phyloP scores from a whole-genome alignment of 2,329 filamentous ascomycete species.

The Hymenoscyphus scutula region DNA sequence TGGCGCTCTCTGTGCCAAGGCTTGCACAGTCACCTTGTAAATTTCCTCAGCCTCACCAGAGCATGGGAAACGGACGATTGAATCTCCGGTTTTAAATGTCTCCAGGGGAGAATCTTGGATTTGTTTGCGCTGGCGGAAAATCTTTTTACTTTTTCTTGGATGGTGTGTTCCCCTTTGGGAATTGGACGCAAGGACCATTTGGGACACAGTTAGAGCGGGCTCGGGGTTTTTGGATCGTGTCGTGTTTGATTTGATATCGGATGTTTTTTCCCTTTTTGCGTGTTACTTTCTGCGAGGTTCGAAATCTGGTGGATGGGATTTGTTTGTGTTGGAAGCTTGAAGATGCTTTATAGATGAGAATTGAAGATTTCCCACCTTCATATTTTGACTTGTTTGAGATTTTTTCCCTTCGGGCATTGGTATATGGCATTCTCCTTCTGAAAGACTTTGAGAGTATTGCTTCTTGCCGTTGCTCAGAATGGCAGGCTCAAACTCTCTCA shows the following conservation, averaged over 20 bases:
- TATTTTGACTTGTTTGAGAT: no score
- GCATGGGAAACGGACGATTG: neutral
- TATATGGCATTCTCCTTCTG: no score
- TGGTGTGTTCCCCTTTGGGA: neutral
- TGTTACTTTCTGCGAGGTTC: neutral
- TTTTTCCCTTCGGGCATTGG: no score
- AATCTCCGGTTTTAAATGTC: neutral
- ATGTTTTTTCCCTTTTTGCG: neutral
- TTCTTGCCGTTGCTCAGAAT: no score
- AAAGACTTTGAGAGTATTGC: no score
- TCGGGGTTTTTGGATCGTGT: constrained; percentile 1
- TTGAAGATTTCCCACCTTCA: neutral
- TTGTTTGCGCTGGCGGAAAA: neutral
- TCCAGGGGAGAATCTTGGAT: neutral
- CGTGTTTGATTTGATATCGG: neutral
- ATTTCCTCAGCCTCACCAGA: neutral
- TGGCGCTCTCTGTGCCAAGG: neutral
- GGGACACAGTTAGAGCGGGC: neutral
- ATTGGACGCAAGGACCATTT: neutral
- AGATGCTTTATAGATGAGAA: neutral
- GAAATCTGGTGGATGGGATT: neutral
- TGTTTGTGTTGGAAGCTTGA: neutral
- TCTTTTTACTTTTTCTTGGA: neutral
- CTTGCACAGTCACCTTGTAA: neutral
- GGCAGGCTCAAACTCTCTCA: no score